phyloP scores from a whole-genome alignment of 495 filamentous ascomycete species.

The Massariosphaeria phaeospora region DNA sequence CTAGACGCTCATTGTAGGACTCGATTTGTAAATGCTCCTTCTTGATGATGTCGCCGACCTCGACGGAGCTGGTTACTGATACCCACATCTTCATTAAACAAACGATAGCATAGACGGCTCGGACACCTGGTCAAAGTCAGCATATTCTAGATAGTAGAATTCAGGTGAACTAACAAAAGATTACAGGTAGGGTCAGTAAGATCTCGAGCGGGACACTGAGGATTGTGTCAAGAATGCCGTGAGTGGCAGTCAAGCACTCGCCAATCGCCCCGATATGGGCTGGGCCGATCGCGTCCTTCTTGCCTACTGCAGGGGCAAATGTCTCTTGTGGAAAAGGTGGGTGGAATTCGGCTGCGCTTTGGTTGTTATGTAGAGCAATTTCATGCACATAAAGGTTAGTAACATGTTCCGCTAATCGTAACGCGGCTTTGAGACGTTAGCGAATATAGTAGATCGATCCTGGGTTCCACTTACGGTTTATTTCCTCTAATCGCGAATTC shows the following conservation, averaged over 20 bases:
- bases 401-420: constrained; percentile 58
- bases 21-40: constrained; percentile 70
- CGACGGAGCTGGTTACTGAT: constrained; percentile 61
- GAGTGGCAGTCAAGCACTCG: constrained; percentile 64
- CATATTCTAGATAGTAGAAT: neutral
- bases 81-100: constrained; percentile 85
- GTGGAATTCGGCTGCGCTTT: constrained; percentile 57
- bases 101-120: constrained; percentile 77
- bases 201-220: constrained; percentile 53
- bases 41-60: constrained; percentile 71
- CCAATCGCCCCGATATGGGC: constrained; percentile 69
- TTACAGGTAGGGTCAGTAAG: constrained; percentile 69
- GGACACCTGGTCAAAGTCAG: constrained; percentile 52
- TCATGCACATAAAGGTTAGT: constrained; percentile 82
- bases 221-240: constrained; percentile 69
- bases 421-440: constrained; percentile 45
- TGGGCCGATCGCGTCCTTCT: constrained; percentile 28
- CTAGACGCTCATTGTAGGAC: constrained; percentile 62
- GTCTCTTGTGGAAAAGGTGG: constrained; percentile 24
- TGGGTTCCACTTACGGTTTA: constrained; percentile 22
- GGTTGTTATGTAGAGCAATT: constrained; percentile 71
- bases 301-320: constrained; percentile 14
- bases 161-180: constrained; percentile 48
- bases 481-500: constrained; percentile 27
- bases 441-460: neutral